Evolutionary conservation across 2,329 filamentous ascomycete genomes (phyloP).

Genomic region (Trichoderma aggressivum): DNA sequence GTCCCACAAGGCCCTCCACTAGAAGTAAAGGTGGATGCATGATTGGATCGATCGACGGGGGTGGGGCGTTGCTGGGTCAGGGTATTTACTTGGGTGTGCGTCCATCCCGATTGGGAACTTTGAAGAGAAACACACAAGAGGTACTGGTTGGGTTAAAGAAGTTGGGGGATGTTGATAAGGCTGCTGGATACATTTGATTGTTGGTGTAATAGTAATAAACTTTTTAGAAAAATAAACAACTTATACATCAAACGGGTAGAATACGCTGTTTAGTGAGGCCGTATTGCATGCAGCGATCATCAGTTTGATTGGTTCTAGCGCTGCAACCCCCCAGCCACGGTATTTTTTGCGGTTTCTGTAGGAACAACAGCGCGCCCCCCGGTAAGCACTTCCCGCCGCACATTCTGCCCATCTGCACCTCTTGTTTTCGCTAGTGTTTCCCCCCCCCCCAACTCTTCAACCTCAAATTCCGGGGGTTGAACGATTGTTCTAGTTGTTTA

Average conservation of each 20-base stretch:
- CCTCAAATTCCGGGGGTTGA: background rate
- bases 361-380: constrained; percentile 21
- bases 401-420: constrained; percentile 22
- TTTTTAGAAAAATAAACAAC: background rate
- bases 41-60: background rate
- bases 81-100: constrained; percentile 26
- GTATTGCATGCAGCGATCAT: background rate
- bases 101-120: constrained; percentile 20
- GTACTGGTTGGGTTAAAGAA: background rate
- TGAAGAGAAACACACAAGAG: constrained; percentile 29
- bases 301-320: background rate
- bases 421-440: background rate
- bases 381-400: background rate
- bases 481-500: background rate
- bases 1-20: background rate
- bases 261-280: background rate
- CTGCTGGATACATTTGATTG: rapidly evolving
- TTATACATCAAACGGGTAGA: background rate
- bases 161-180: background rate
- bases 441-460: background rate
- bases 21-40: background rate
- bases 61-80: constrained; percentile 23
- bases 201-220: background rate
- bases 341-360: constrained; percentile 26
- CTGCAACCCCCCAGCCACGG: constrained; percentile 24